These are phyloP conservation scores for Aquilaria yunnanensis DNA, from an alignment of 345 rosid species.

Conservation along the genomic window DNA sequence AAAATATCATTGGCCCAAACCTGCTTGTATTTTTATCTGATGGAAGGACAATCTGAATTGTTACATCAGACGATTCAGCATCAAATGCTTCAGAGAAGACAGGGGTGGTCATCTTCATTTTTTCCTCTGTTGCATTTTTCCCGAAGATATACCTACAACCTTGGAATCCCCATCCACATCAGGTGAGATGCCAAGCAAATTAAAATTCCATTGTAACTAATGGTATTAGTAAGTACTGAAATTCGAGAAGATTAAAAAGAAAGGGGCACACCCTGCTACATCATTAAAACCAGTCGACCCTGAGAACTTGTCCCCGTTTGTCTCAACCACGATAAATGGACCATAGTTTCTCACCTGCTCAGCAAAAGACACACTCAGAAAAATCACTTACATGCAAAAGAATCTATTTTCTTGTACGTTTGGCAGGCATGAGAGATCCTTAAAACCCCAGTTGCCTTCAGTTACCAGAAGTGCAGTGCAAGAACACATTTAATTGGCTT, in stretches of 20 bases:
- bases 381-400: too few species aligned
- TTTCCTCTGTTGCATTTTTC: conserved; percentile 52
- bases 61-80: conserved; percentile 42
- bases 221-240: not conserved
- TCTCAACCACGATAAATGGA: conserved; percentile 74
- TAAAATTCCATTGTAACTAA: not conserved
- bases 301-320: conserved; percentile 66
- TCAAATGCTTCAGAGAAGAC: conserved; percentile 70
- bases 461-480: too few species aligned
- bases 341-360: conserved; percentile 60
- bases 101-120: conserved; percentile 75
- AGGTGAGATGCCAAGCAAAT: not conserved
- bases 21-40: conserved; percentile 58
- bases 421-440: too few species aligned
- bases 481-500: too few species aligned
- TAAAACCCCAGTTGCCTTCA: too few species aligned
- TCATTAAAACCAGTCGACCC: conserved; percentile 73
- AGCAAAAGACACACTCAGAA: not conserved
- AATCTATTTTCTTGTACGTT: too few species aligned
- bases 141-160: conserved; percentile 66
- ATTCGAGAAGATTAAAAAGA: not conserved
- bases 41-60: conserved; percentile 80
- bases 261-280: conserved; percentile 55
- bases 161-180: conserved; percentile 8
- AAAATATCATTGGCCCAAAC: conserved; percentile 20